Base-by-base conservation (phyloP, 805 yeast species). In the Yamadazyma paraphyllophila region DNA sequence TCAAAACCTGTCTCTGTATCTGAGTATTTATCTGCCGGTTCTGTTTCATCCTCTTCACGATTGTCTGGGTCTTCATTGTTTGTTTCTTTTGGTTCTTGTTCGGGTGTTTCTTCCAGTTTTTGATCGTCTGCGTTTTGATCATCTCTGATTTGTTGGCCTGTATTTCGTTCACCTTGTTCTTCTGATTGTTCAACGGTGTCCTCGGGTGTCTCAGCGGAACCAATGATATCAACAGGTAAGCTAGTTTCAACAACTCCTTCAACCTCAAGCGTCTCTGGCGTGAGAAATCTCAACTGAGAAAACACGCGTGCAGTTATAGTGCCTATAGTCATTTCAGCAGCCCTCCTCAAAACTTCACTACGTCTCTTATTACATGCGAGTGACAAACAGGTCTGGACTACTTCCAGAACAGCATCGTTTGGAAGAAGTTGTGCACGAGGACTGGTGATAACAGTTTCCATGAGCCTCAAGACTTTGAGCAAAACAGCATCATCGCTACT, bases 281-380 rank as follows among this genome's bases (percentile, higher is more conserved):
- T 11, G 10, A 42, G 26, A 7, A 12, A 8, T 36, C 74, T 74
- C 39, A 91, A 65, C 47, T 80, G 81, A 32, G 73, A 65, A 61
- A 90, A 90, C 6, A 90, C 75, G 44, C 79, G 74, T 33, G 82
- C 76, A 0, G 96, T 83, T 39, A 90, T 83, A 1, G 82, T 67
- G 32, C 79, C 71, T 75, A 89, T 76, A 0, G 96, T 78, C 69
- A 85, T 77, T 59, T 91, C 97, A 0, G 98, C 97, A 0, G 96
- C 85, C 49, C 85, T 80, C 57, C 98, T 75, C 47, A 94, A 74
- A 7, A 91, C 88, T 55, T 92, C 98, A 48, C 96, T 83, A 61
- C 97, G 78, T 61, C 91, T 79, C 67, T 88, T 88, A 62, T 94
- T 96, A 58, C 96, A 88, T 1, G 97, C 96, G 64, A 94, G 76